Evolutionary conservation across 1,284 basidiomycete species (phyloP), one percentile per base, ranked within the genome.

Genomic region (Papiliotrema laurentii): DNA sequence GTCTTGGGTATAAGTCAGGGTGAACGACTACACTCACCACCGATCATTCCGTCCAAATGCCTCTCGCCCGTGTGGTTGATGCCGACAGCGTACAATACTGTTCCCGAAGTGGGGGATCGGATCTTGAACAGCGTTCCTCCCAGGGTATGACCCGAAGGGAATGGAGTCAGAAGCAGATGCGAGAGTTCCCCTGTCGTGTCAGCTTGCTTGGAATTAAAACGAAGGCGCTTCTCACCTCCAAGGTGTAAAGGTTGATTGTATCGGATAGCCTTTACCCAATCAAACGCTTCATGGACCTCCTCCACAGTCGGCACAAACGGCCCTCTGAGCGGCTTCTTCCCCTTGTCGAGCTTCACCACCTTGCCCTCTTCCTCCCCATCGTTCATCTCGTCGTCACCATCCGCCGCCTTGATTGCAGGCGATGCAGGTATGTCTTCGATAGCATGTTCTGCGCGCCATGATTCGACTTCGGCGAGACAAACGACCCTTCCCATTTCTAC

Each of bases 71-170:
- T 93, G 71, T 99, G 96, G 69, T 98, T 98, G 77, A 97, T 82
- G 60, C 94, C 85, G 18, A 97, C 89, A 11, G 93, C 94, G 68
- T 98, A 96, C 26, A 98, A 78, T 18, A 98, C 85, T 3, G 96
- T 97, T 6, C 93, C 94, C 7, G 90, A 89, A 0, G 91, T 92
- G 2, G 96, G 93, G 1, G 92, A 97, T 33, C 96, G 85, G 53
- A 99, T 87, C 71, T 97, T 97, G 93, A 93, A 98, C 57, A 99
- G 87, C 2, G 93, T 92, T 43, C 94, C 96, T 59, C 96, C 96
- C 18, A 99, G 82, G 0, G 90, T 89, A 71, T 97, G 93, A 0
- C 96, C 96, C 11, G 92, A 89, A 57, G 89, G 88, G 77, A 96
- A 97, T 0, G 96, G 93, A 16, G 93, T 96, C 54, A 99, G 86